Percentiles rank a stretch among this genome's conserved stretches.
Evolutionary conservation across 345 rosid species (phyloP).

Genomic region (Kandelia obovata): DNA sequence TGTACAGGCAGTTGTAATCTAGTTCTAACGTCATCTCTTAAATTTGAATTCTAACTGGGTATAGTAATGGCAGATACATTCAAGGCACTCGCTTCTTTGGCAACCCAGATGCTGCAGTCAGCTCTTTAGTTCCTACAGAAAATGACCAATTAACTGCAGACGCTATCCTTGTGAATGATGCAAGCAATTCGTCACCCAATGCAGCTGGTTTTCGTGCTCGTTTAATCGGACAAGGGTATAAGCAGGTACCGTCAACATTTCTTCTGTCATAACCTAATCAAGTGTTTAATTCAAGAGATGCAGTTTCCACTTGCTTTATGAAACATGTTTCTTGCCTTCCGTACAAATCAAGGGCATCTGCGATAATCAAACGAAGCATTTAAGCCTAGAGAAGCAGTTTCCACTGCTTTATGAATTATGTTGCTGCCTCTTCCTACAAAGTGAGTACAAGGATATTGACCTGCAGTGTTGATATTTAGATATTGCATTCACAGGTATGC

Average conservation of each 20-base stretch:
- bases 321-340: too few relatives aligned
- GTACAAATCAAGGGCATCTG: too few relatives aligned
- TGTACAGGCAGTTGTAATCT: background rate
- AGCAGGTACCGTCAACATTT: slow-evolving; percentile 51
- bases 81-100: slow-evolving; percentile 57
- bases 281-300: background rate
- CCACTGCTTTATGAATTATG: too few relatives aligned
- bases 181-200: slow-evolving; percentile 22
- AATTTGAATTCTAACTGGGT: slow-evolving; percentile 1
- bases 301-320: background rate
- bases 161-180: slow-evolving; percentile 36
- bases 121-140: slow-evolving; percentile 33
- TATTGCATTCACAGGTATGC: slow-evolving; percentile 46
- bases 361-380: too few relatives aligned
- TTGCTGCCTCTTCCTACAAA: too few relatives aligned
- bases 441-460: background rate
- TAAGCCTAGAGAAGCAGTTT: too few relatives aligned
- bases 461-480: background rate
- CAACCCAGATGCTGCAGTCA: slow-evolving; percentile 37
- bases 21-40: background rate
- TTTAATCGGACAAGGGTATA: slow-evolving; percentile 90
- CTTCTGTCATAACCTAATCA: background rate
- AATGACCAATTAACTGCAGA: slow-evolving; percentile 42
- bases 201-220: slow-evolving; percentile 58
- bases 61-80: slow-evolving; percentile 53